Evolutionary conservation across 1,139 yeast species (phyloP).

Genomic region (Kurtzmaniella quercitrusa): DNA sequence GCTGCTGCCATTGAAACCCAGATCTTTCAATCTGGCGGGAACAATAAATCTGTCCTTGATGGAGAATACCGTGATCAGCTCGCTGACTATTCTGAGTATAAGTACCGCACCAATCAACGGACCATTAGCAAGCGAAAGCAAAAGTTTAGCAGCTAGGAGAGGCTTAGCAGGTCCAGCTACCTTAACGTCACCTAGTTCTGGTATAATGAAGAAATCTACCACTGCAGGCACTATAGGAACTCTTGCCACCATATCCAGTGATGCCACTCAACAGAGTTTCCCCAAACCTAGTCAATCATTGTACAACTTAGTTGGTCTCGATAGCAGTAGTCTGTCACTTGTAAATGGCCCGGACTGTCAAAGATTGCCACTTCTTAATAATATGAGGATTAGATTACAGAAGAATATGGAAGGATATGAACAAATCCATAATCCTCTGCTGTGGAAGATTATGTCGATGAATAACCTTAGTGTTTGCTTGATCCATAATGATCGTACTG

Average conservation of each 20-base stretch:
- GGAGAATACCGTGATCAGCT: constrained; percentile 12
- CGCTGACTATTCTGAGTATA: not conserved
- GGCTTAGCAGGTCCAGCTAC: not conserved
- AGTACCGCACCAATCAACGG: not conserved
- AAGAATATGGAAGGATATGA: constrained; percentile 31
- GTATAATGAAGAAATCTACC: not conserved
- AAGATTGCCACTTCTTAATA: constrained; percentile 20
- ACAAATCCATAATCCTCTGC: constrained; percentile 30
- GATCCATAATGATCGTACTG: constrained; percentile 23
- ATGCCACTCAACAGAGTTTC: constrained; percentile 2
- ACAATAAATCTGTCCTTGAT: constrained; percentile 38
- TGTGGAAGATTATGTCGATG: constrained; percentile 45
- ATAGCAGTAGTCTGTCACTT: constrained; percentile 10
- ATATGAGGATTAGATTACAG: constrained; percentile 37
- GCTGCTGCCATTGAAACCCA: constrained; percentile 1
- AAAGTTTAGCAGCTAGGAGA: not conserved
- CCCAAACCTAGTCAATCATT: constrained; percentile 6
- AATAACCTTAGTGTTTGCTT: constrained; percentile 26
- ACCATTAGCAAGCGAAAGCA: not conserved
- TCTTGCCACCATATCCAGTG: not conserved
- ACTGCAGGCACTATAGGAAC: constrained; percentile 1
- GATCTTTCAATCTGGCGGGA: constrained; percentile 21
- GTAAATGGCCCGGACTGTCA: constrained; percentile 21
- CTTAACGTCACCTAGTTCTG: constrained; percentile 23
- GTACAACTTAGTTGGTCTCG: constrained; percentile 5